These are phyloP conservation scores for Nakazawaea molendinolei DNA, from an alignment of 805 yeast species.

Conservation along the genomic window DNA sequence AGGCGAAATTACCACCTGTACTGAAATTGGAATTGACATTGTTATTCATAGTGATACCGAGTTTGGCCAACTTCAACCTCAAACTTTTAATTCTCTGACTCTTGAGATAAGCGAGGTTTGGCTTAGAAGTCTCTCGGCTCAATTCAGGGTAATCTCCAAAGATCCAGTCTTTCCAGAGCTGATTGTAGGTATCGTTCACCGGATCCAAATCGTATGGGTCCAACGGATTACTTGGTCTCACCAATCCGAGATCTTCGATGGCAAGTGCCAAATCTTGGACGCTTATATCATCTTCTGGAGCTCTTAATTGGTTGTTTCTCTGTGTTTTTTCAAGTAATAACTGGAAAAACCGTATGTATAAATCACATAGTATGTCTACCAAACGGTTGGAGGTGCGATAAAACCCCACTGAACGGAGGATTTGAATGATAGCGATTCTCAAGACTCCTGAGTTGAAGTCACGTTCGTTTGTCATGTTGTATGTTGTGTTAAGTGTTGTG, in stretches of 20 bases:
- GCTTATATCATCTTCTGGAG: slow-evolving; percentile 33
- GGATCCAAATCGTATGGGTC: slow-evolving; percentile 49
- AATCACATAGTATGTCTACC: slow-evolving; percentile 71
- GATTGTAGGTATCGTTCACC: slow-evolving; percentile 39
- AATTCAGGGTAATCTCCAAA: slow-evolving; percentile 37
- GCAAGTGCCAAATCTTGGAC: slow-evolving; percentile 71
- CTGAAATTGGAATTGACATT: no score
- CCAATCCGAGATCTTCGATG: slow-evolving; percentile 52
- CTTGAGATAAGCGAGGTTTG: slow-evolving; percentile 20
- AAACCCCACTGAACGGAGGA: slow-evolving; percentile 76
- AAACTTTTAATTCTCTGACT: slow-evolving; percentile 19
- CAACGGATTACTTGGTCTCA: slow-evolving; percentile 49
- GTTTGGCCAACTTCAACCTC: slow-evolving; percentile 25
- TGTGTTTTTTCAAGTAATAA: slow-evolving; percentile 45
- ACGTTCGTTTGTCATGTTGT: no score
- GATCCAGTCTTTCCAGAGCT: slow-evolving; percentile 51
- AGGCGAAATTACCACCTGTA: slow-evolving; percentile 4
- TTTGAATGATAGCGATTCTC: slow-evolving; percentile 33
- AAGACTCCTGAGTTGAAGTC: slow-evolving; percentile 6
- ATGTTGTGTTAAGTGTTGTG: no score
- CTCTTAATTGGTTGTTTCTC: slow-evolving; percentile 41
- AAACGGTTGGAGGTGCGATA: slow-evolving; percentile 69
- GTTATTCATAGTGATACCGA: no score
- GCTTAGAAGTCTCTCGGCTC: slow-evolving; percentile 31
- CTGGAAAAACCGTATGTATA: slow-evolving; percentile 58